These are phyloP conservation scores for Lactarius quietus DNA, from an alignment of 768 basidiomycete species.

Conservation along the genomic window DNA sequence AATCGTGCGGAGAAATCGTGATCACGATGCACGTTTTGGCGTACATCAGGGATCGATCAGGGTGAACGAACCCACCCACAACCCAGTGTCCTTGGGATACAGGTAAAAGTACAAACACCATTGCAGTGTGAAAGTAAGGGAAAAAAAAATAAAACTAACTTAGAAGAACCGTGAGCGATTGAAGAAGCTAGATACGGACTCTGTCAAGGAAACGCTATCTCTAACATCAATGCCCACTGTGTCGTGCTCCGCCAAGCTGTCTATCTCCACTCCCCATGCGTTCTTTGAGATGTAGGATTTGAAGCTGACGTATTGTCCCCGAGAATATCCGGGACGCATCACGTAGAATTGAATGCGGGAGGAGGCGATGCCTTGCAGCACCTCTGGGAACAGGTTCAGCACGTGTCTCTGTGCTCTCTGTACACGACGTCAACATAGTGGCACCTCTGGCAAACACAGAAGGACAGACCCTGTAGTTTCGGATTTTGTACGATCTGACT, in stretches of 20 bases:
- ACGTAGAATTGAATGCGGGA: conserved; percentile 23
- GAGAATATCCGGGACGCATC: conserved; percentile 8
- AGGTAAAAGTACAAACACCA: neutral
- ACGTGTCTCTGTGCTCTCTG: conserved; percentile 20
- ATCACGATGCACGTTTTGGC: neutral
- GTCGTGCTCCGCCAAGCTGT: conserved; percentile 19
- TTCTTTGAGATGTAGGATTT: conserved; percentile 18
- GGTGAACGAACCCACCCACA: neutral
- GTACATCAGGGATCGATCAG: neutral
- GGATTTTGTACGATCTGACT: conserved; percentile 14
- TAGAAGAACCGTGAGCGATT: conserved; percentile 14
- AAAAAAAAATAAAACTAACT: conserved; percentile 1
- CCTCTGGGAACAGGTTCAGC: conserved; percentile 7
- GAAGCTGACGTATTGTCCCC: conserved; percentile 12
- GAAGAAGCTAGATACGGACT: conserved; percentile 22
- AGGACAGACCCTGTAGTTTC: conserved; percentile 11
- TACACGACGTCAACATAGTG: neutral
- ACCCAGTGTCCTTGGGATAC: neutral
- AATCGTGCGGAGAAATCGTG: neutral
- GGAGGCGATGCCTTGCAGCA: conserved; percentile 15
- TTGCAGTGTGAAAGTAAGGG: neutral
- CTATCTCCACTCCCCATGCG: conserved; percentile 11
- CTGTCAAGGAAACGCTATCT: conserved; percentile 12
- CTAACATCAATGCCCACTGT: conserved; percentile 17
- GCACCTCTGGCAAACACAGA: neutral